phyloP scores from a whole-genome alignment of 306 rosid species.

The Pueraria montana region DNA sequence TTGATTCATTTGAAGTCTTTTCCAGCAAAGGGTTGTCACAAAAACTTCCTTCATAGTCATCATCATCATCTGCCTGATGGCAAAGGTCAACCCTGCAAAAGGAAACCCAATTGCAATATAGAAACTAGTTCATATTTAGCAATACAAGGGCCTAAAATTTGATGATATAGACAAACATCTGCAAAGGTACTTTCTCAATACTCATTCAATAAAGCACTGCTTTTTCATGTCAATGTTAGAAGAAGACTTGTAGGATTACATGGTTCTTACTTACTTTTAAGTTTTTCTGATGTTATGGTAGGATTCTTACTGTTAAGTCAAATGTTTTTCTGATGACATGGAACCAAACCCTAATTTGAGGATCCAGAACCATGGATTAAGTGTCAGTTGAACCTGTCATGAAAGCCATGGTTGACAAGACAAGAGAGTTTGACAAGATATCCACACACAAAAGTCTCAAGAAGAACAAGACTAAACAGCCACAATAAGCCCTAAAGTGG shows the following conservation, averaged over 20 bases:
- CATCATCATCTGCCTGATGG: slow-evolving; percentile 94
- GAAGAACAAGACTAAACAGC: neutral
- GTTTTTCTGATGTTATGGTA: no score
- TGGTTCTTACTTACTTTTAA: no score
- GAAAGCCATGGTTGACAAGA: no score
- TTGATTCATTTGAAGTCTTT: slow-evolving; percentile 60
- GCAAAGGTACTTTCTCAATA: slow-evolving; percentile 20
- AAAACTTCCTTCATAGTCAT: slow-evolving; percentile 82
- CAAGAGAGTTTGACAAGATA: neutral
- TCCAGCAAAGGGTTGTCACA: slow-evolving; percentile 72
- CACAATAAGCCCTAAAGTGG: neutral
- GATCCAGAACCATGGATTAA: neutral
- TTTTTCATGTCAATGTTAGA: slow-evolving; percentile 24
- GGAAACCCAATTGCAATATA: slow-evolving; percentile 34
- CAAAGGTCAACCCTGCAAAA: slow-evolving; percentile 94
- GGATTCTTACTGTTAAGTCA: no score
- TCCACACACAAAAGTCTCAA: neutral
- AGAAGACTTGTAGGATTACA: slow-evolving; percentile 27
- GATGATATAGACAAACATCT: slow-evolving; percentile 25
- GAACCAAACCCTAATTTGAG: neutral
- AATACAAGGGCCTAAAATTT: slow-evolving; percentile 24
- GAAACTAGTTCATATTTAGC: slow-evolving; percentile 48
- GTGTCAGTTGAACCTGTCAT: no score
- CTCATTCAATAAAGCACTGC: slow-evolving; percentile 33
- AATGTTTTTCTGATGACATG: no score